These are phyloP conservation scores for Tolypocladium guangdongense DNA, from an alignment of 2,329 filamentous ascomycete genomes.

Conservation along the genomic window DNA sequence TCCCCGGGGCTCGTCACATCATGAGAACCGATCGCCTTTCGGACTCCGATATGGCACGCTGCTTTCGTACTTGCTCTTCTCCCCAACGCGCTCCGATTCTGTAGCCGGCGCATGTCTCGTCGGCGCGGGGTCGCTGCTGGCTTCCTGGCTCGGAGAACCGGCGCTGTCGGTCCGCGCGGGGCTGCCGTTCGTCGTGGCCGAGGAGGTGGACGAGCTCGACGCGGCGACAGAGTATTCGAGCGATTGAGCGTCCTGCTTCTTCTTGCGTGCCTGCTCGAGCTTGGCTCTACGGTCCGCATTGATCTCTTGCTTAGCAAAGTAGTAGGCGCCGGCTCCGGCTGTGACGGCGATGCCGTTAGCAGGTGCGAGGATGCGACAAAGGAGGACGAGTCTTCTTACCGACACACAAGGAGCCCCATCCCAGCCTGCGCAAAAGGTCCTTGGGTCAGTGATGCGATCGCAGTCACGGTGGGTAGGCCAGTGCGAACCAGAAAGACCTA, in stretches of 20 bases:
- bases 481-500: conserved; percentile 53
- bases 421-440: conserved; percentile 50
- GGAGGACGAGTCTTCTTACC: conserved; percentile 39
- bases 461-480: not conserved
- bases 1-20: conserved; percentile 1
- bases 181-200: conserved; percentile 29
- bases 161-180: conserved; percentile 47
- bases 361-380: not conserved
- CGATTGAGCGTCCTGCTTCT: conserved; percentile 48
- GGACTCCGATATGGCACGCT: conserved; percentile 61
- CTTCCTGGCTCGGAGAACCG: conserved; percentile 60
- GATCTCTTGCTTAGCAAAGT: conserved; percentile 90
- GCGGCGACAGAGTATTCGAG: conserved; percentile 37
- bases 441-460: conserved; percentile 1
- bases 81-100: conserved; percentile 52
- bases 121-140: conserved; percentile 69
- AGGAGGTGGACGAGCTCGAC: conserved; percentile 20
- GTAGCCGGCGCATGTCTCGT: conserved; percentile 70
- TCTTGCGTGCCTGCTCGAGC: conserved; percentile 54
- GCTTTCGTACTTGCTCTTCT: conserved; percentile 89
- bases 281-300: conserved; percentile 75
- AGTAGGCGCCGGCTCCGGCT: conserved; percentile 89
- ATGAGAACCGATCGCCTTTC: conserved; percentile 80
- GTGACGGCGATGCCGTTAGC: conserved; percentile 10
- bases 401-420: conserved; percentile 81